Conservation (phyloP, 2,329 filamentous ascomycete species). For the Aspergillus aculeatus region DNA sequence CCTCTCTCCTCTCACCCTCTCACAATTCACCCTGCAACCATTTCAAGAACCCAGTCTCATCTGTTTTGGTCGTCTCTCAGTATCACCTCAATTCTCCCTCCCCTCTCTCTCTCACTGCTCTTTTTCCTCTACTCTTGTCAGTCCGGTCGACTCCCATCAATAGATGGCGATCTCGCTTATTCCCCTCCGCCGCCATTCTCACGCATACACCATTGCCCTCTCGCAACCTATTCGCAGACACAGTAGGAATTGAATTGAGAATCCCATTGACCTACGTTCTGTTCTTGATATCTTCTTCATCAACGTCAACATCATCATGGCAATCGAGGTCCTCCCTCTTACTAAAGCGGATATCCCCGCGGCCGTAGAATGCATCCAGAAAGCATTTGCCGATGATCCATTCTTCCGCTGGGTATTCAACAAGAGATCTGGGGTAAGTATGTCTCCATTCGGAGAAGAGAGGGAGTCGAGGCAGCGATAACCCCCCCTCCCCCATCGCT, state of each 20-base stretch:
- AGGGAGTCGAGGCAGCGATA: neutral
- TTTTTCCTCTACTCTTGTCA: neutral
- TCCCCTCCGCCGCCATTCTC: slow-evolving; percentile 32
- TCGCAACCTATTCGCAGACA: slow-evolving; percentile 31
- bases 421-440: slow-evolving; percentile 54
- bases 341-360: slow-evolving; percentile 61
- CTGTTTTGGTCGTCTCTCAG: neutral
- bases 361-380: slow-evolving; percentile 64
- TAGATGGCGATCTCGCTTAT: slow-evolving; percentile 36
- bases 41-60: neutral
- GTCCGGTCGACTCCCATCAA: slow-evolving; percentile 12
- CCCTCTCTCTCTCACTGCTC: neutral
- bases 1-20: neutral
- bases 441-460: neutral
- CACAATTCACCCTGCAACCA: neutral
- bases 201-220: slow-evolving; percentile 34
- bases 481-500: neutral
- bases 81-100: neutral
- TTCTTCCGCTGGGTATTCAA: slow-evolving; percentile 67
- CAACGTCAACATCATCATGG: slow-evolving; percentile 35
- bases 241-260: slow-evolving; percentile 29
- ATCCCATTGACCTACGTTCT: slow-evolving; percentile 10
- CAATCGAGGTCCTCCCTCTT: slow-evolving; percentile 57
- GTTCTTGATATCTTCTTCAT: slow-evolving; percentile 7
- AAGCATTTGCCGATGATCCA: slow-evolving; percentile 65